A percentile compares a stretch with the other conserved stretches of the same genome.
These are phyloP conservation scores for Camellia lanceoleosa DNA, from an alignment of 148 eudicot species.

Conservation along the genomic window DNA sequence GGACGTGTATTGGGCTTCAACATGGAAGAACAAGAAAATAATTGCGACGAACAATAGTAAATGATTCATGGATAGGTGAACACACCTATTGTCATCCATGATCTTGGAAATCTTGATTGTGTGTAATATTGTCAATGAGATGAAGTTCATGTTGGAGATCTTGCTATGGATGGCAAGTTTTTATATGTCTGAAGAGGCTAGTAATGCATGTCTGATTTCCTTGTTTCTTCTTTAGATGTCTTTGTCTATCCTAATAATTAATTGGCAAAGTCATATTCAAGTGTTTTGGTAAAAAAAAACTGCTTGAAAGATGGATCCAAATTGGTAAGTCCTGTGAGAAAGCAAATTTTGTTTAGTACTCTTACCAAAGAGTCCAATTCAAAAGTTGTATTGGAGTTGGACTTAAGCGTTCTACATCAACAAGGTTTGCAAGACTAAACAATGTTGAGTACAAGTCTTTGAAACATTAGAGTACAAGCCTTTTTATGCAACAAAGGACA, in stretches of 20 bases:
- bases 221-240: background rate
- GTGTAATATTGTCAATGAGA: background rate
- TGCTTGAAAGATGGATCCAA: no score
- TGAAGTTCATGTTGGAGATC: background rate
- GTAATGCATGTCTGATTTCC: background rate
- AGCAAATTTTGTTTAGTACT: no score
- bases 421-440: no score
- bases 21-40: background rate
- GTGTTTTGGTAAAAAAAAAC: no score
- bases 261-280: no score
- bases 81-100: background rate
- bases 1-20: constrained; percentile 3
- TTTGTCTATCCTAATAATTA: background rate
- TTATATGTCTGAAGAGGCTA: background rate
- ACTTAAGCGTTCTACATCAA: no score
- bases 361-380: no score
- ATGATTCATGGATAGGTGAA: background rate
- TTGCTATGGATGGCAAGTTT: background rate
- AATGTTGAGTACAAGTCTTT: no score
- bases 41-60: background rate
- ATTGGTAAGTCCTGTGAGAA: no score
- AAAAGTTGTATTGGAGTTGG: no score
- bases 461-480: no score
- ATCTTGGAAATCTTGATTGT: background rate
- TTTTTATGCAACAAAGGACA: no score